Base-by-base conservation (phyloP, 2,329 filamentous ascomycete genomes). In the Colletotrichum sp. region DNA sequence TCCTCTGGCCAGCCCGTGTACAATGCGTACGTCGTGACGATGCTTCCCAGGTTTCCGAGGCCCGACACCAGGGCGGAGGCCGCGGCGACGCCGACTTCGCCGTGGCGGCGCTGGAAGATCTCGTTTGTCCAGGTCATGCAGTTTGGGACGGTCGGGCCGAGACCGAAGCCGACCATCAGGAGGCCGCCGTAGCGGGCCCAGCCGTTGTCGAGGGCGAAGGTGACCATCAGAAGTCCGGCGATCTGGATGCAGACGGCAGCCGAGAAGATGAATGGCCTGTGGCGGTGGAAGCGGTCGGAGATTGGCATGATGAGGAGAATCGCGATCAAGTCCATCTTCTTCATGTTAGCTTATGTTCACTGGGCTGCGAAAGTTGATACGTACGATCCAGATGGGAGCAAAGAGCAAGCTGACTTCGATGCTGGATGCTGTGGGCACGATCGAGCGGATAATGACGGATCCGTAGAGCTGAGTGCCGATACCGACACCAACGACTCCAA, bases 51-150 rank as follows among this genome's bases (percentile, higher is more conserved):
- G 81, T 98, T 98, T 0, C 96, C 96, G 52, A 98, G 88, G 1
- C 96, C 96, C 0, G 95, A 97, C 1, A 98, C 96, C 13, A 98
- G 89, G 4, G 96, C 96, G 3, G 94, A 92, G 1, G 96, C 95
- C 16, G 96, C 94, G 6, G 96, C 96, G 8, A 98, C 95, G 71
- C 96, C 96, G 26, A 98, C 95, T 84, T 98, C 96, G 63, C 96
- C 95, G 81, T 98, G 96, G 15, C 96, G 93, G 36, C 91, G 91
- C 85, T 98, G 95, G 88, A 98, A 98, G 81, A 98, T 94, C 85
- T 98, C 95, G 77, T 93, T 95, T 36, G 95, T 95, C 96, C 96
- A 98, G 44, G 95, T 94, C 96, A 98, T 98, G 84, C 95, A 96
- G 81, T 96, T 96, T 13, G 96, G 96, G 1, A 98, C 95, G 0